Conservation (phyloP, 495 filamentous ascomycete species). For the Paragyromitra xinjiangensis region DNA sequence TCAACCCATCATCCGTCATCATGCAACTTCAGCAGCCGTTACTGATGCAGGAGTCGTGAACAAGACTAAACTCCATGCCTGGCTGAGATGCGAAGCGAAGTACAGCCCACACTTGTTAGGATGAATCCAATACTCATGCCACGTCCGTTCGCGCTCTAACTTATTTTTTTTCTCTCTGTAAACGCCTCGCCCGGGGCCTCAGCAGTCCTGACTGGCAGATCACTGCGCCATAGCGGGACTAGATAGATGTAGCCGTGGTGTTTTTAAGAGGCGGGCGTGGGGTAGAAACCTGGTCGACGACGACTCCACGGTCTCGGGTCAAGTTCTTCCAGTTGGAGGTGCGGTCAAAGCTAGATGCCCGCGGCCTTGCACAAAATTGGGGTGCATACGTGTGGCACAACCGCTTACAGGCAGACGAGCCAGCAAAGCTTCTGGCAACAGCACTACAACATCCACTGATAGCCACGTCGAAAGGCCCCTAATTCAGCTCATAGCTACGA, state of each 20-base stretch:
- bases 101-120: conserved; percentile 40
- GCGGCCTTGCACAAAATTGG: conserved; percentile 43
- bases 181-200: conserved; percentile 45
- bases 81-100: conserved; percentile 43
- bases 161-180: conserved; percentile 24
- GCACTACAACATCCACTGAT: conserved; percentile 42
- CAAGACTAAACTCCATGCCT: conserved; percentile 20
- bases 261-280: conserved; percentile 47
- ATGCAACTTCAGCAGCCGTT: conserved; percentile 34
- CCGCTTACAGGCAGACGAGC: conserved; percentile 37
- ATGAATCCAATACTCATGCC: conserved; percentile 38
- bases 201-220: conserved; percentile 41
- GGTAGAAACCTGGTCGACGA: conserved; percentile 50
- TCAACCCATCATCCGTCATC: conserved; percentile 33
- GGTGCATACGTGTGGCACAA: conserved; percentile 44
- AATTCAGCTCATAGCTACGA: conserved; percentile 18
- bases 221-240: conserved; percentile 49
- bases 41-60: conserved; percentile 34
- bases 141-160: conserved; percentile 46
- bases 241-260: conserved; percentile 52
- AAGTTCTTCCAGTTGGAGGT: conserved; percentile 23
- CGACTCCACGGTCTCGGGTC: conserved; percentile 53
- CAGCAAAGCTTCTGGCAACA: conserved; percentile 48
- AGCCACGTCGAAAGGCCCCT: conserved; percentile 36
- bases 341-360: conserved; percentile 46